Evolutionary conservation across 208 protist genomes (phyloP).

Genomic region (Wallacemonas rigidus): DNA sequence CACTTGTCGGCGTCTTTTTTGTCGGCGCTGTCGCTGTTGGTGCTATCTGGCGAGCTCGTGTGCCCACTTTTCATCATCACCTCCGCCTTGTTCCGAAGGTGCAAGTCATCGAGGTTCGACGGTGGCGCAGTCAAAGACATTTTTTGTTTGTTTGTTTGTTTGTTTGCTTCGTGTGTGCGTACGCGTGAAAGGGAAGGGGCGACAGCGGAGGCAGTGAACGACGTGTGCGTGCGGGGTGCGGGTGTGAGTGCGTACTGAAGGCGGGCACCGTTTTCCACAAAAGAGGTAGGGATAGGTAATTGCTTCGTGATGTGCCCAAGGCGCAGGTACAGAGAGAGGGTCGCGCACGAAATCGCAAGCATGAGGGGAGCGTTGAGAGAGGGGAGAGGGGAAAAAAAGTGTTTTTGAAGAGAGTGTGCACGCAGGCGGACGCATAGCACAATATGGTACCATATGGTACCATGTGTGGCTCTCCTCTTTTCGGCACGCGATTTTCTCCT

Average conservation of each 20-base stretch:
- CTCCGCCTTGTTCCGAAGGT: not conserved
- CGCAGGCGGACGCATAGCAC: too few relatives aligned
- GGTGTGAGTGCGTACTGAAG: too few relatives aligned
- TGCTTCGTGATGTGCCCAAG: not conserved
- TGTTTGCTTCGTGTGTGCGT: not conserved
- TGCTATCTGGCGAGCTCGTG: constrained; percentile 20
- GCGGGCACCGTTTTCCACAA: not conserved
- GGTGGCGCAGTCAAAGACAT: constrained; percentile 11
- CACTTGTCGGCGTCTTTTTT: constrained; percentile 64
- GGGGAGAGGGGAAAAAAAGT: too few relatives aligned
- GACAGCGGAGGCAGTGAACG: too few relatives aligned
- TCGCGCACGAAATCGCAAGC: too few relatives aligned
- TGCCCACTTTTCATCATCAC: constrained; percentile 5
- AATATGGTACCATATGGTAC: too few relatives aligned
- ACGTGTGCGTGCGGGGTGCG: too few relatives aligned
- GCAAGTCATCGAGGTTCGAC: constrained; percentile 9
- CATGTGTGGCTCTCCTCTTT: too few relatives aligned
- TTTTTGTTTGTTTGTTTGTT: not conserved
- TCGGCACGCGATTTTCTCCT: too few relatives aligned
- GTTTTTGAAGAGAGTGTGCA: too few relatives aligned
- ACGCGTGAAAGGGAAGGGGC: too few relatives aligned
- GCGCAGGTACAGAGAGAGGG: not conserved
- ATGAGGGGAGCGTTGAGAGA: too few relatives aligned
- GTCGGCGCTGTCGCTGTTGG: constrained; percentile 29
- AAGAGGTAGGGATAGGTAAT: not conserved